phyloP scores from a whole-genome alignment of 306 rosid genomes.

The Cicer chorassanicum region DNA sequence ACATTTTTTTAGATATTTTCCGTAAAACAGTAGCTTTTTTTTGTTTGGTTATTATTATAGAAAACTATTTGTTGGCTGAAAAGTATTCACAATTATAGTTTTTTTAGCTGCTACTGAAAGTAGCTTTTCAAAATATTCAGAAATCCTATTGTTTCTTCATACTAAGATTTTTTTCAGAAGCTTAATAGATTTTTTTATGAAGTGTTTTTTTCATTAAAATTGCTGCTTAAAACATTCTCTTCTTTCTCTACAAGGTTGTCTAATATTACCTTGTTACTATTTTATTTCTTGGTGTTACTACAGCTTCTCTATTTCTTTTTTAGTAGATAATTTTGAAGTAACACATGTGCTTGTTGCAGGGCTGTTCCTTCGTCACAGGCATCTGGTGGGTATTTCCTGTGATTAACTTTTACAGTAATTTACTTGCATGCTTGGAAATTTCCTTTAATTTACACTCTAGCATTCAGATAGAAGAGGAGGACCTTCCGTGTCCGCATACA shows the following conservation, averaged over 20 bases:
- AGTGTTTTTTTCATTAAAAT: not conserved
- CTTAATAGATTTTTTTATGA: not conserved
- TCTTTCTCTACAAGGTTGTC: constrained; percentile 34
- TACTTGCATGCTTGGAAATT: constrained; percentile 46
- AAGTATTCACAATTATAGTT: not conserved
- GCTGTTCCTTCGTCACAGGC: constrained; percentile 79
- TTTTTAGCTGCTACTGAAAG: not conserved
- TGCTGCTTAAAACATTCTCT: not conserved
- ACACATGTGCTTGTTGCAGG: constrained; percentile 57
- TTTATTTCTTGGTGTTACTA: not conserved
- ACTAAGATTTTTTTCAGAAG: not conserved
- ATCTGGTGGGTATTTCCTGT: constrained; percentile 72
- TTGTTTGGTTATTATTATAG: not conserved
- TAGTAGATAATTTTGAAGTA: constrained; percentile 35
- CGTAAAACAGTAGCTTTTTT: not conserved
- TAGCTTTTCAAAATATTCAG: constrained; percentile 5
- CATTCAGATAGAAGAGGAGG: constrained; percentile 96
- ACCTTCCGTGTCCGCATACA: constrained; percentile 74
- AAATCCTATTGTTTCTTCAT: not conserved
- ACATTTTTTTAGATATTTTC: not conserved
- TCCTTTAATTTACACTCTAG: constrained; percentile 53
- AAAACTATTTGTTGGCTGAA: not conserved
- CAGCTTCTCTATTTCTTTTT: constrained; percentile 14
- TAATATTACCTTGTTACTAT: not conserved
- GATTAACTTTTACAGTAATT: constrained; percentile 29